These are phyloP conservation scores for Echinochloa phyllopogon DNA, from an alignment of 176 grass and related monocot species.

Conservation along the genomic window DNA sequence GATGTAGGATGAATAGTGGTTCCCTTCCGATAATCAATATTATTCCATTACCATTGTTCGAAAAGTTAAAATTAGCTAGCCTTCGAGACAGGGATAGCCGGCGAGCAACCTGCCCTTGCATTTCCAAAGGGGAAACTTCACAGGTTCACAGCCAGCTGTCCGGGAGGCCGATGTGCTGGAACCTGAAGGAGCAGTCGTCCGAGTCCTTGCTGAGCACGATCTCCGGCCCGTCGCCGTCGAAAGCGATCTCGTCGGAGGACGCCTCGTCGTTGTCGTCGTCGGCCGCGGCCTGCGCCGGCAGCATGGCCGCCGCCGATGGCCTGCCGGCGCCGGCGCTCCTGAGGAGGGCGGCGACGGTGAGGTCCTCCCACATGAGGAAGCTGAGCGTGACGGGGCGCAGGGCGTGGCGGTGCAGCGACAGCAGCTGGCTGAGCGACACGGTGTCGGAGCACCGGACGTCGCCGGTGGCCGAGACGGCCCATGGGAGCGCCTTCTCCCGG, in stretches of 20 bases:
- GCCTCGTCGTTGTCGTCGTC: neutral
- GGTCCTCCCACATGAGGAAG: conserved; percentile 57
- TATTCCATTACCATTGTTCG: neutral
- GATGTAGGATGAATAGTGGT: neutral
- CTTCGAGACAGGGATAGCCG: neutral
- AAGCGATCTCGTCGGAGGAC: conserved; percentile 26
- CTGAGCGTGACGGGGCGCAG: conserved; percentile 57
- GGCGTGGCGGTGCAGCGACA: conserved; percentile 65
- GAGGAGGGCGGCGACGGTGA: neutral
- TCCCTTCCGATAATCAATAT: neutral
- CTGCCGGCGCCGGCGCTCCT: neutral
- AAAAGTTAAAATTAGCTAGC: neutral
- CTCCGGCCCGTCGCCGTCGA: conserved; percentile 42
- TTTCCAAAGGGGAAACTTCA: neutral
- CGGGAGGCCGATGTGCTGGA: conserved; percentile 63
- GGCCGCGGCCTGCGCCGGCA: neutral
- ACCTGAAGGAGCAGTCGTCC: conserved; percentile 54
- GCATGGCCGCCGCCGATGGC: neutral
- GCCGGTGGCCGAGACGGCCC: conserved; percentile 62
- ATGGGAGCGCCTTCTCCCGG: conserved; percentile 40
- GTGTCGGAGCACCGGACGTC: conserved; percentile 70
- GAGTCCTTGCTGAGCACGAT: conserved; percentile 38
- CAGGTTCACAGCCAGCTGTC: conserved; percentile 62
- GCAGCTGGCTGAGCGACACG: conserved; percentile 74
- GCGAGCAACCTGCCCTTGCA: neutral